Evolutionary conservation across 768 basidiomycete species (phyloP).

Genomic region (Lactarius akahatsu): DNA sequence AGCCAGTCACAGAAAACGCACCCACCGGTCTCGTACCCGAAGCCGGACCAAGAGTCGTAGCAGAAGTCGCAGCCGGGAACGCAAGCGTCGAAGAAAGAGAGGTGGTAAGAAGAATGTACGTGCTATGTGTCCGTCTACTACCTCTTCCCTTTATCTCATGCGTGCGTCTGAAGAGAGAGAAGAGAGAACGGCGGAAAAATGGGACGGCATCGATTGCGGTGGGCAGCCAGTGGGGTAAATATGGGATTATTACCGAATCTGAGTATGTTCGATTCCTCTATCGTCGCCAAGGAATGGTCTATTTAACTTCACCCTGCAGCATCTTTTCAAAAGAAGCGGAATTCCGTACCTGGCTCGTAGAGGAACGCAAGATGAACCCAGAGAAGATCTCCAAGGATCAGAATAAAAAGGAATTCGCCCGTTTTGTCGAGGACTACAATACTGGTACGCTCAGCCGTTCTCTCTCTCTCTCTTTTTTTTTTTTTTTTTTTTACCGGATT

Average conservation of each 20-base stretch:
- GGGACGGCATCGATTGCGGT: slow-evolving; percentile 50
- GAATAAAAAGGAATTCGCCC: slow-evolving; percentile 79
- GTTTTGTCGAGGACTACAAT: slow-evolving; percentile 82
- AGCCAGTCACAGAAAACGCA: slow-evolving; percentile 45
- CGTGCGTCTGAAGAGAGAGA: slow-evolving; percentile 45
- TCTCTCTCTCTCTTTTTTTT: no score
- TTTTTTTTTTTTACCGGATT: background rate
- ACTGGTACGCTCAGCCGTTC: slow-evolving; percentile 52
- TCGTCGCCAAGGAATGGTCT: slow-evolving; percentile 2
- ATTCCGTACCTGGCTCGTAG: slow-evolving; percentile 90
- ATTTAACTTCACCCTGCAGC: slow-evolving; percentile 41
- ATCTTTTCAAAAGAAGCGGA: slow-evolving; percentile 81
- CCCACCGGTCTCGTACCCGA: slow-evolving; percentile 35
- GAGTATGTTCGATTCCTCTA: slow-evolving; percentile 56
- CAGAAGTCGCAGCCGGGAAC: slow-evolving; percentile 32
- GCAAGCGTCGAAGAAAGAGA: slow-evolving; percentile 40
- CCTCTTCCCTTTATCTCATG: slow-evolving; percentile 1
- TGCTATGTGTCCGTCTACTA: slow-evolving; percentile 32
- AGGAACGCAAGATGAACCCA: slow-evolving; percentile 88
- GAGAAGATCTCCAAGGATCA: slow-evolving; percentile 86
- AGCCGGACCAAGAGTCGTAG: slow-evolving; percentile 45
- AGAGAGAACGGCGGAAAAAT: slow-evolving; percentile 67
- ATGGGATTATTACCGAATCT: slow-evolving; percentile 79
- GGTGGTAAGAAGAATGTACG: slow-evolving; percentile 42
- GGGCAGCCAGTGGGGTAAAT: slow-evolving; percentile 84